Conservation (phyloP, 345 rosid genomes). For the Populus pruinosa region DNA sequence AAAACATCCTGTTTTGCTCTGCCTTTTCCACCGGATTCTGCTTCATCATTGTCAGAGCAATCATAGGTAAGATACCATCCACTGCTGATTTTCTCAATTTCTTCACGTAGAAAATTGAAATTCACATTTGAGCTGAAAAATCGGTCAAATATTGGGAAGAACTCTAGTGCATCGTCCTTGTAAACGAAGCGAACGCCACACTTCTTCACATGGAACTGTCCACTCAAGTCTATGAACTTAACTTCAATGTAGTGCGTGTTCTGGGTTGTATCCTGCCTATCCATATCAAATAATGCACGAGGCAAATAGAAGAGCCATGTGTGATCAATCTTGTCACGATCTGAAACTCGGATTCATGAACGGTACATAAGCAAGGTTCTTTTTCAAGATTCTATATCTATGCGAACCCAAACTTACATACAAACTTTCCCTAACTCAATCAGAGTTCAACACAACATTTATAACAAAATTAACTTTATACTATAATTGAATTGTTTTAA, state of each 20-base stretch:
- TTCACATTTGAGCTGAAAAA: background rate
- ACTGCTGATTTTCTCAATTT: background rate
- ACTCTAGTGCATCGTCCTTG: background rate
- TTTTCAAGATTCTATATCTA: too few species aligned
- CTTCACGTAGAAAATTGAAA: background rate
- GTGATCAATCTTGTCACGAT: too few species aligned
- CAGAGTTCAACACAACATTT: too few species aligned
- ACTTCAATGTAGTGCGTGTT: background rate
- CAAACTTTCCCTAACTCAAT: too few species aligned
- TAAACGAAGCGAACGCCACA: background rate
- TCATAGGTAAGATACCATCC: background rate
- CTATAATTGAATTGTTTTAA: too few species aligned
- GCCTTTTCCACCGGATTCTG: background rate
- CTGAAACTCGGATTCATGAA: too few species aligned
- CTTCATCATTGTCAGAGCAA: background rate
- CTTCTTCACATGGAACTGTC: background rate
- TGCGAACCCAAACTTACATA: too few species aligned
- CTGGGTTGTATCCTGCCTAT: background rate
- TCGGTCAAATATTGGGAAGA: background rate
- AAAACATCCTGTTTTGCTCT: background rate
- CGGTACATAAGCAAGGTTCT: too few species aligned
- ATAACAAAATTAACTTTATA: too few species aligned
- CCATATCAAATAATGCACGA: background rate
- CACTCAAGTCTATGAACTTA: background rate
- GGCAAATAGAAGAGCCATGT: constrained; percentile 7